Evolutionary conservation across 148 eudicot genomes (phyloP).

Genomic region (Nepenthes mirabilis): DNA sequence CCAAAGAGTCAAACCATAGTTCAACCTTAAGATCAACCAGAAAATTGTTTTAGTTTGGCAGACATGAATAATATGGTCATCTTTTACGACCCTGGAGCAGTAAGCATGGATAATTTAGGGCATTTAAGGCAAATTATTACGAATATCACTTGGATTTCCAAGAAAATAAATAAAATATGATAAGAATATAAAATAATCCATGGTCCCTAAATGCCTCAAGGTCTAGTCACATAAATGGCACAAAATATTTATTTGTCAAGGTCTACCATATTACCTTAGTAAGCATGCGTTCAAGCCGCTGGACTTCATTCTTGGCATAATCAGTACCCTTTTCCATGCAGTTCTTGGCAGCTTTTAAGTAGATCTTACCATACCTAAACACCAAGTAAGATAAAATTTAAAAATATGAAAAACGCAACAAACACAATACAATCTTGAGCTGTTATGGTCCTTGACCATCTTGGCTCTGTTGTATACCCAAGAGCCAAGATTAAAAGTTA

Average conservation of each 20-base stretch:
- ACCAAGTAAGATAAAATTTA: neutral
- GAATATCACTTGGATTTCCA: too few relatives aligned
- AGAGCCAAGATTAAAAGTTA: too few relatives aligned
- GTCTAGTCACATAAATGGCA: too few relatives aligned
- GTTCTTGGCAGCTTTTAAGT: conserved; percentile 76
- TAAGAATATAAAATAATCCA: neutral
- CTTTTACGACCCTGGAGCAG: neutral
- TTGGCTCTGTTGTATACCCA: too few relatives aligned
- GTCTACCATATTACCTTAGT: conserved; percentile 44
- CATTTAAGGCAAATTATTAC: neutral
- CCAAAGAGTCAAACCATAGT: neutral
- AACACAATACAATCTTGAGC: too few relatives aligned
- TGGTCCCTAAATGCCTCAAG: neutral
- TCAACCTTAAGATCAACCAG: neutral
- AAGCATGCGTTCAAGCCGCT: conserved; percentile 81
- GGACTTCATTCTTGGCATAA: conserved; percentile 79
- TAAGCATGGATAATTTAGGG: neutral
- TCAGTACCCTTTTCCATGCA: conserved; percentile 84
- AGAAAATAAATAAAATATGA: too few relatives aligned
- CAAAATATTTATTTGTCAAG: neutral
- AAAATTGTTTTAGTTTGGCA: neutral
- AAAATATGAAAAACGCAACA: neutral
- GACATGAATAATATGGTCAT: too few relatives aligned
- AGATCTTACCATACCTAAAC: conserved; percentile 79
- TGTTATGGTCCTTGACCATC: too few relatives aligned